phyloP scores from a whole-genome alignment of 805 yeast genomes.

The Saccharomycopsis vini region DNA sequence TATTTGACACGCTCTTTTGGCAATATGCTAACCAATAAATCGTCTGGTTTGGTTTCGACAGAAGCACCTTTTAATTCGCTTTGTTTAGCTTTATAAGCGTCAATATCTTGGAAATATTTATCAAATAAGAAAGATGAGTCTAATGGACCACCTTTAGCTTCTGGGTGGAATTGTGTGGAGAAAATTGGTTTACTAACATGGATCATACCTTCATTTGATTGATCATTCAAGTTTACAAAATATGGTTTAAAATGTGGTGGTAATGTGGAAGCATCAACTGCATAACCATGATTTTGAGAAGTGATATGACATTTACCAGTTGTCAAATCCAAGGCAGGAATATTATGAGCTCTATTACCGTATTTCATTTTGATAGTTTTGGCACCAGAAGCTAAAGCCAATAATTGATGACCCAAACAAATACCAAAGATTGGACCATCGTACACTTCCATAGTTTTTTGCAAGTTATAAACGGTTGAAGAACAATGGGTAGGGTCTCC shows the following conservation, averaged over 20 bases:
- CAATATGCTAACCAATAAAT: conserved; percentile 49
- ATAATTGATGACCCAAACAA: conserved; percentile 94
- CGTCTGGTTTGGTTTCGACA: conserved; percentile 33
- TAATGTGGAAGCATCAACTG: conserved; percentile 78
- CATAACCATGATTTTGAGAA: conserved; percentile 98
- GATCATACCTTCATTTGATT: conserved; percentile 96
- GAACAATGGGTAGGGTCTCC: conserved; percentile 95
- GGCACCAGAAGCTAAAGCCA: conserved; percentile 93
- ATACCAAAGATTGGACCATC: conserved; percentile 93
- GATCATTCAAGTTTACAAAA: conserved; percentile 88
- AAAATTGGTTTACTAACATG: conserved; percentile 83
- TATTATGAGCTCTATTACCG: conserved; percentile 98
- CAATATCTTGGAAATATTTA: conserved; percentile 69
- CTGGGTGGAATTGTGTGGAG: conserved; percentile 98
- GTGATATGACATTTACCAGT: conserved; percentile 96
- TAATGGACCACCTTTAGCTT: conserved; percentile 97
- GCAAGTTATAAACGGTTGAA: conserved; percentile 65
- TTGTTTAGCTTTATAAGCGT: conserved; percentile 40
- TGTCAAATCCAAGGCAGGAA: conserved; percentile 84
- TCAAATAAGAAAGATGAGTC: conserved; percentile 90
- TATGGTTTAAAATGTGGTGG: conserved; percentile 74
- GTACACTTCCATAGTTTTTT: conserved; percentile 55
- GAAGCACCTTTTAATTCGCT: conserved; percentile 32
- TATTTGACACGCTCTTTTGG: conserved; percentile 56
- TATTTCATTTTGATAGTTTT: conserved; percentile 86